Evolutionary conservation across 164 flowering plant species (phyloP).

Genomic region (Platanus orientalis): DNA sequence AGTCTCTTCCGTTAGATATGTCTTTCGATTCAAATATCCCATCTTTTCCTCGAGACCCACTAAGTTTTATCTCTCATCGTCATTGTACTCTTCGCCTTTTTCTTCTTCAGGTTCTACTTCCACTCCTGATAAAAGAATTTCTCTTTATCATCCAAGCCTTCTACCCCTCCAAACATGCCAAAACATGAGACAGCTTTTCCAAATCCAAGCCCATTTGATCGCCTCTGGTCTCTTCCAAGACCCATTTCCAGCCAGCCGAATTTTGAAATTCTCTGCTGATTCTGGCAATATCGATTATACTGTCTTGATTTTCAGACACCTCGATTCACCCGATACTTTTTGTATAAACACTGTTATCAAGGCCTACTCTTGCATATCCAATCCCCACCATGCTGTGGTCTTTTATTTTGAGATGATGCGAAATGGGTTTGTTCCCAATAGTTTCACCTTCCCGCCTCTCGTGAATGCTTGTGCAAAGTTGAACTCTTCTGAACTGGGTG

Average conservation of each 20-base stretch:
- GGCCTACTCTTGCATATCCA: slow-evolving; percentile 33
- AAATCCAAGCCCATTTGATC: slow-evolving; percentile 58
- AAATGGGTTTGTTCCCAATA: slow-evolving; percentile 43
- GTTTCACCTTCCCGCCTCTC: slow-evolving; percentile 50
- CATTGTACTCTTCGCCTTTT: not conserved
- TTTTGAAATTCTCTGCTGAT: slow-evolving; percentile 34
- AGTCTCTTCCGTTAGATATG: too few species aligned
- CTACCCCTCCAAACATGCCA: slow-evolving; percentile 28
- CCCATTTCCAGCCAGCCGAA: slow-evolving; percentile 39
- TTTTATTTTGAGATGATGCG: slow-evolving; percentile 48
- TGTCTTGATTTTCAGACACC: slow-evolving; percentile 31
- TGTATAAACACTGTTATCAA: slow-evolving; percentile 53
- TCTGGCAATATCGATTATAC: slow-evolving; percentile 35
- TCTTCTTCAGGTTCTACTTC: slow-evolving; percentile 6
- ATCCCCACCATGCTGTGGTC: slow-evolving; percentile 28
- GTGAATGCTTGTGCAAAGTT: slow-evolving; percentile 37
- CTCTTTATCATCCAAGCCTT: slow-evolving; percentile 12
- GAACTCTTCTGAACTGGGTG: slow-evolving; percentile 26
- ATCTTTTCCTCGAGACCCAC: too few species aligned
- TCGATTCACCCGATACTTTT: slow-evolving; percentile 34
- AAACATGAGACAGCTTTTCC: slow-evolving; percentile 31
- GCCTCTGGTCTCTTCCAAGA: slow-evolving; percentile 36
- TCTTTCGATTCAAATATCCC: too few species aligned
- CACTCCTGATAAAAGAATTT: not conserved
- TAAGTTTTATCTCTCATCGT: not conserved